Base-by-base conservation (phyloP, 768 basidiomycete genomes). In the Serpula lacrymans region DNA sequence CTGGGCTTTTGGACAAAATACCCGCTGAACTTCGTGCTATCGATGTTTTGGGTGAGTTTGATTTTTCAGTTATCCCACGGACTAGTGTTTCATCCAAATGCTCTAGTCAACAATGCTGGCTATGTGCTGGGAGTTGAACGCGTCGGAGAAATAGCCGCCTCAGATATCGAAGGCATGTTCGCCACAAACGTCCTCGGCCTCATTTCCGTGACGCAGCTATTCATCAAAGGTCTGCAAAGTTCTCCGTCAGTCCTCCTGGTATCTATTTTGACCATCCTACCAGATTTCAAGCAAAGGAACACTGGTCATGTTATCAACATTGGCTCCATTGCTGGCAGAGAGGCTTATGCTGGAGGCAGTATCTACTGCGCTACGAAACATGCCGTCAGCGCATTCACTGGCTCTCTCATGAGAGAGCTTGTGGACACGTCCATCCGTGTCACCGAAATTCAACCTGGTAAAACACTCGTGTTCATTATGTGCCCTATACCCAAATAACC, bases 361-460 rank as follows among this genome's bases (percentile, higher is more conserved):
- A 87, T 97, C 51, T 98, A 96, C 64, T 89, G 84, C 46, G 95
- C 95, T 4, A 94, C 93, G 11, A 92, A 92, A 54, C 74, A 79
- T 49, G 89, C 88, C 16, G 84, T 99, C 6, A 75, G 75, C 34
- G 88, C 94, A 2, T 98, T 98, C 69, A 87, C 81, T 17, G 82
- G 80, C 27, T 76, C 85, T 5, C 67, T 98, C 33, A 62, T 90
- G 63, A 75, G 82, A 43, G 95, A 98, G 59, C 72, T 98, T 25
- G 93, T 97, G 24, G 82, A 89, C 57, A 96, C 94, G 12, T 82
- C 82, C 14, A 92, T 99, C 53, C 77, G 96, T 39, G 94, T 98
- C 5, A 86, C 90, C 6, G 92, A 98, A 65, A 85, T 99, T 41
- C 88, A 91, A 56, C 96, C 95, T 22, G 93, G 91, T 83, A 52